Base-by-base conservation (phyloP, 257 asterid species). In the Fraxinus pennsylvanica region DNA sequence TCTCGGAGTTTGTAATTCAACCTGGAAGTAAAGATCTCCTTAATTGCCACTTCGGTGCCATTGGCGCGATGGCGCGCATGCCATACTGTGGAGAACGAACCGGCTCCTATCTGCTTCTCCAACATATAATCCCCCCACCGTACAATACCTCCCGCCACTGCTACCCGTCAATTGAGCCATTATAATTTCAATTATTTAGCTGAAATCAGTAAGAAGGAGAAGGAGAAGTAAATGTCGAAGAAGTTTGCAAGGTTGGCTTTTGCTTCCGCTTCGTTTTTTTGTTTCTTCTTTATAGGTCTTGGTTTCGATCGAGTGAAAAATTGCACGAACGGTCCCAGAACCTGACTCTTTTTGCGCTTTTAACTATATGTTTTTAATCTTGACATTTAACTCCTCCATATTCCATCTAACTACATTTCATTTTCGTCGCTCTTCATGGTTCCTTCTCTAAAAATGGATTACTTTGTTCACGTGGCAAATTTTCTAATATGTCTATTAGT, bases 11-110 rank as follows among this genome's bases (percentile, higher is more conserved):
- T 93, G 25, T 86, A 27, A 54, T 86, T 88, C 82, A 94, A 82
- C 69, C 94, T 75, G 32, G 94, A 72, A 25, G 92, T 91, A 74
- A 70, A 63, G 21, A 95, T 92, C 81, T 95, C 99, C 27, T 95
- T 95, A 79, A 95, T 91, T 35, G 99, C 99, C 35, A 95, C 97
- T 50, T 95, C 97, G 0, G 96, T 90, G 54, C 97, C 96, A 72
- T 86, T 90, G 59, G 83, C 88, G 54, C 92, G 90, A 81, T 95
- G 99, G 79, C 88, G 89, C 39, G 94, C 99, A 82, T 86, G 97
- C 99, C 99, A 93, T 76, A 95, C 99, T 63, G 94, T 92, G 52
- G 99, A 92, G 90, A 87, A 94, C 10, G 98, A 91, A 1, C 99
- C 99, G 0, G 86, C 70, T 9, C 99, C 99, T 17, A 94, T 82